Percentiles rank a stretch among this genome's conserved stretches.
Evolutionary conservation across 1,284 basidiomycete genomes (phyloP).

Genomic region (Papiliotrema laurentii): DNA sequence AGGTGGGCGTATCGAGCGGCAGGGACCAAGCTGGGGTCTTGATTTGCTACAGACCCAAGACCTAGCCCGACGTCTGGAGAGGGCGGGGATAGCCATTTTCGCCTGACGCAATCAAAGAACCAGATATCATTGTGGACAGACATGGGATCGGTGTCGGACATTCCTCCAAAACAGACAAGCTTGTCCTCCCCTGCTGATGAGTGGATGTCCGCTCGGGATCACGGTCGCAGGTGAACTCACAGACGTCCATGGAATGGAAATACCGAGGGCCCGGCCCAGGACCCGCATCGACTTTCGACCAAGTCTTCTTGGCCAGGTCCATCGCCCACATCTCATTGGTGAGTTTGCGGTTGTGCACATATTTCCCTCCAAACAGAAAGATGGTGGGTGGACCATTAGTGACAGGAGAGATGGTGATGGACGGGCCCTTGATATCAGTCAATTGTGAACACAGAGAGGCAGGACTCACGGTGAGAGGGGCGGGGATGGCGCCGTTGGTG

Average conservation of each 20-base stretch:
- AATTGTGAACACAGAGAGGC: neutral
- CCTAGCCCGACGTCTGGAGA: neutral
- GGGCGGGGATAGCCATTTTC: constrained; percentile 60
- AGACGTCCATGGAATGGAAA: constrained; percentile 85
- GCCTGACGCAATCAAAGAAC: constrained; percentile 68
- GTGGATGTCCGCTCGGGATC: constrained; percentile 4
- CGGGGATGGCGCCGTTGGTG: constrained; percentile 79
- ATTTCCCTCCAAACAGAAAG: constrained; percentile 67
- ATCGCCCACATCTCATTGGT: constrained; percentile 82
- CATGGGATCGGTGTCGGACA: constrained; percentile 62
- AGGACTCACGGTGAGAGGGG: constrained; percentile 70
- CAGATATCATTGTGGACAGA: constrained; percentile 76
- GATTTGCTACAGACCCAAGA: constrained; percentile 9
- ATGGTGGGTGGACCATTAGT: constrained; percentile 31
- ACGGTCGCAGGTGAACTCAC: constrained; percentile 52
- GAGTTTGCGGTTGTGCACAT: constrained; percentile 80
- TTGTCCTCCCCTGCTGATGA: constrained; percentile 67
- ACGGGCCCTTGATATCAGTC: constrained; percentile 26
- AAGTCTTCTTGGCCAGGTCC: constrained; percentile 69
- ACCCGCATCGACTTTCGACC: constrained; percentile 64
- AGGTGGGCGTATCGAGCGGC: constrained; percentile 86
- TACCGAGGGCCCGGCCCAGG: constrained; percentile 65
- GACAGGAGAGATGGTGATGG: constrained; percentile 40
- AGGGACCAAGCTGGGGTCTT: constrained; percentile 53
- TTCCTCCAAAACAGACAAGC: constrained; percentile 86